Conservation (phyloP, 768 basidiomycete species). For the Russula olivacea region DNA sequence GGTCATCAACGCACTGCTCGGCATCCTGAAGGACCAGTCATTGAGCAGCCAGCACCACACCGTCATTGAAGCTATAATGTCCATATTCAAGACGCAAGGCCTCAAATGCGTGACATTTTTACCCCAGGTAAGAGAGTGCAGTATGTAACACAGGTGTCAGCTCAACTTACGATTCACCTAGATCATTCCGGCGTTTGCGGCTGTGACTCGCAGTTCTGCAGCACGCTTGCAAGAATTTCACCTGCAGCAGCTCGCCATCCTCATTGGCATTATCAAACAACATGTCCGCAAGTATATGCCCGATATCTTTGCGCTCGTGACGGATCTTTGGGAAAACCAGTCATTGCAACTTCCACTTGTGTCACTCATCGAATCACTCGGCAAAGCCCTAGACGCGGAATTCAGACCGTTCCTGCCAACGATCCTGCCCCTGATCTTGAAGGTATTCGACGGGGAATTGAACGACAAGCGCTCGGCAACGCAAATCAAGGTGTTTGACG, state of each 20-base stretch:
- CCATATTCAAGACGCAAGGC: constrained; percentile 97
- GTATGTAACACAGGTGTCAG: not conserved
- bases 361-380: constrained; percentile 85
- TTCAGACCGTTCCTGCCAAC: constrained; percentile 94
- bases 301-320: constrained; percentile 78
- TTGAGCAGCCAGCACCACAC: constrained; percentile 83
- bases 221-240: constrained; percentile 88
- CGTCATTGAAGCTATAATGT: constrained; percentile 97
- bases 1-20: constrained; percentile 81
- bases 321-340: constrained; percentile 84
- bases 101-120: constrained; percentile 93
- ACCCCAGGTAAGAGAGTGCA: constrained; percentile 58
- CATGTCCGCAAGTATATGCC: constrained; percentile 90
- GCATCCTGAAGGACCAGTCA: constrained; percentile 84
- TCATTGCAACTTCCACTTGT: constrained; percentile 88
- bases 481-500: constrained; percentile 89
- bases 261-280: constrained; percentile 94
- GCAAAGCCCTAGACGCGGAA: constrained; percentile 91
- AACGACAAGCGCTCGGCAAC: constrained; percentile 71
- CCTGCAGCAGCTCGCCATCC: constrained; percentile 89
- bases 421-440: constrained; percentile 82
- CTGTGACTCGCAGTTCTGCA: constrained; percentile 75
- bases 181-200: constrained; percentile 94
- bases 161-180: constrained; percentile 28
- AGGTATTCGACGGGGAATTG: constrained; percentile 85